Evolutionary conservation across 495 filamentous ascomycete species (phyloP).

Genomic region (Gamarada debralockiae): DNA sequence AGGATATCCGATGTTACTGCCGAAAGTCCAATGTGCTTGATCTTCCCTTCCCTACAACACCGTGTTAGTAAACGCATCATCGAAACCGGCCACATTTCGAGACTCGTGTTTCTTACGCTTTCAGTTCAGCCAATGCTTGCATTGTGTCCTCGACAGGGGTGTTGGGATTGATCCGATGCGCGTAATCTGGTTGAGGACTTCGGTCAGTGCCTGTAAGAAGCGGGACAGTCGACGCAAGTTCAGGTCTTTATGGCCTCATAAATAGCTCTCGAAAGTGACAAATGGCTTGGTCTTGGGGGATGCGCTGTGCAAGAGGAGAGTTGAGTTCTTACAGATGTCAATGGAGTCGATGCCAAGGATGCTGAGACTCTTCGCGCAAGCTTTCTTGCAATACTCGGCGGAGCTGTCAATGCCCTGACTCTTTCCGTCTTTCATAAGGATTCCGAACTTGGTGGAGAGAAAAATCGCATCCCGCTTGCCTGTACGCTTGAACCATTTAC

Average conservation of each 20-base stretch:
- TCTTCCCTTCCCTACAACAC: constrained; percentile 40
- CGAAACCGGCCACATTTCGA: neutral
- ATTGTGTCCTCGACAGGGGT: constrained; percentile 59
- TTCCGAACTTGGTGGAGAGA: constrained; percentile 53
- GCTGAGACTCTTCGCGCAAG: constrained; percentile 40
- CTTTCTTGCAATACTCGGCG: constrained; percentile 39
- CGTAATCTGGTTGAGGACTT: constrained; percentile 39
- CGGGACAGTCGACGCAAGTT: too few relatives aligned
- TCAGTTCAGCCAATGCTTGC: constrained; percentile 34
- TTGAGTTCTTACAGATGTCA: constrained; percentile 36
- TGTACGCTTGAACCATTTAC: constrained; percentile 48
- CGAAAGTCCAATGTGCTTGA: constrained; percentile 53
- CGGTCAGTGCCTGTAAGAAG: constrained; percentile 27
- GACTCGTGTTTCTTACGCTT: constrained; percentile 1
- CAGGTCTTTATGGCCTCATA: too few relatives aligned
- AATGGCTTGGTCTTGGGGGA: constrained; percentile 2
- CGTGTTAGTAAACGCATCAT: neutral
- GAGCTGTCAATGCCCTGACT: constrained; percentile 31
- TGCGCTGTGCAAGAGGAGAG: too few relatives aligned
- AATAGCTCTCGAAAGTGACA: too few relatives aligned
- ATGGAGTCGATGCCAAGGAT: constrained; percentile 40
- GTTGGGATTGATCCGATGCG: constrained; percentile 43
- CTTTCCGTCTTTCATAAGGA: constrained; percentile 23
- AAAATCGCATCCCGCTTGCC: constrained; percentile 50
- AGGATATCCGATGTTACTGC: constrained; percentile 51